A percentile compares a stretch with the other conserved stretches of the same genome.
Conservation (phyloP, 1,284 basidiomycete genomes). For the Malassezia sp. region DNA sequence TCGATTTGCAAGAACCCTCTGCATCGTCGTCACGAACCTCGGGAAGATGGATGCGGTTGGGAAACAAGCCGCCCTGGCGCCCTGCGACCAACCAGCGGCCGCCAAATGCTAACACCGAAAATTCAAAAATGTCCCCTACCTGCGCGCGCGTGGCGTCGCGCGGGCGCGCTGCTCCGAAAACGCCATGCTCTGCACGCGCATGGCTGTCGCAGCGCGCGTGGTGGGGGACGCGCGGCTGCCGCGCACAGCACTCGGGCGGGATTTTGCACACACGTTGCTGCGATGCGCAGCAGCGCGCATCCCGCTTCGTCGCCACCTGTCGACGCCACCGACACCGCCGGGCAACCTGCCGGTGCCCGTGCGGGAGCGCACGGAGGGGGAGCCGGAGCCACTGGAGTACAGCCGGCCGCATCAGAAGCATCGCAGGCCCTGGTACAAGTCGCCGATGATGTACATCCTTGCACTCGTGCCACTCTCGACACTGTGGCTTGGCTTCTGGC, state of each 20-base stretch:
- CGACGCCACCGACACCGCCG: neutral
- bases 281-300: no score
- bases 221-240: no score
- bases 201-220: no score
- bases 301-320: no score
- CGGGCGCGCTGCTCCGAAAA: no score
- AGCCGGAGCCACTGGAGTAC: constrained; percentile 8
- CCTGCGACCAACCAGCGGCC: constrained; percentile 8
- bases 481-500: constrained; percentile 87
- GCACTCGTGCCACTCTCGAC: constrained; percentile 81
- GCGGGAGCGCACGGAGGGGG: neutral
- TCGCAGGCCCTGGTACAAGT: constrained; percentile 29
- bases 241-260: no score
- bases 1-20: constrained; percentile 14
- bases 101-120: constrained; percentile 9
- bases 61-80: neutral
- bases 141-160: neutral
- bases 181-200: no score
- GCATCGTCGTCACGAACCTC: constrained; percentile 19
- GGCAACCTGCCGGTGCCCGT: constrained; percentile 2
- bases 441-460: constrained; percentile 53
- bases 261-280: no score
- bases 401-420: constrained; percentile 10
- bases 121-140: neutral
- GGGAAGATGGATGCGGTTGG: constrained; percentile 7